A percentile compares a stretch with the other conserved stretches of the same genome.
phyloP scores from a whole-genome alignment of 805 yeast species.

The Candida tammaniensis region DNA sequence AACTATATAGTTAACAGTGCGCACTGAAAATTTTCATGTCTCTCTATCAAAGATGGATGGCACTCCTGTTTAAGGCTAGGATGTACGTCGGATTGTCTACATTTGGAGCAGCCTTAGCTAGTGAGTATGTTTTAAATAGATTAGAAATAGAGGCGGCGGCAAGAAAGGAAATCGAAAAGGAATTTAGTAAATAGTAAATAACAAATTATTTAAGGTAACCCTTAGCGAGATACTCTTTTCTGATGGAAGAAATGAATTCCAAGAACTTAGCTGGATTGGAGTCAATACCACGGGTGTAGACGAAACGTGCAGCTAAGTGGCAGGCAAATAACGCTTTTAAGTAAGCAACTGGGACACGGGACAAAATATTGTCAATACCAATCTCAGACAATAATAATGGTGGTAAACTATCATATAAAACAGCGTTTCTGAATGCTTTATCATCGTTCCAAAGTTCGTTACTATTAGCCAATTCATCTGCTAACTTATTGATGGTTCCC shows the following conservation, averaged over 20 bases:
- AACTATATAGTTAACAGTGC: too few relatives aligned
- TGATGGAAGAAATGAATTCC: conserved; percentile 61
- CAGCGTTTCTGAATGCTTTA: conserved; percentile 67
- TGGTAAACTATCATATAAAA: conserved; percentile 78
- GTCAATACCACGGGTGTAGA: conserved; percentile 75
- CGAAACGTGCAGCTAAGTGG: conserved; percentile 78
- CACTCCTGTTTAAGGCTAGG: conserved; percentile 38
- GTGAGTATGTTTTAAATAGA: conserved; percentile 36
- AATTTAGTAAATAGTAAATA: conserved; percentile 11
- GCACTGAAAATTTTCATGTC: conserved; percentile 15
- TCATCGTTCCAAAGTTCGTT: conserved; percentile 85
- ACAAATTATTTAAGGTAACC: conserved; percentile 26
- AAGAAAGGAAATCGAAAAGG: conserved; percentile 26
- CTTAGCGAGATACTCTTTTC: conserved; percentile 40
- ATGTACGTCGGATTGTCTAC: conserved; percentile 41
- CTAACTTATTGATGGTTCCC: conserved; percentile 76
- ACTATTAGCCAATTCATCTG: conserved; percentile 79
- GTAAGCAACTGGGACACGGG: conserved; percentile 83
- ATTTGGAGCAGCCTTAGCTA: conserved; percentile 35
- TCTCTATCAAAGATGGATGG: conserved; percentile 35
- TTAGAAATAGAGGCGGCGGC: conserved; percentile 36
- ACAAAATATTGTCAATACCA: conserved; percentile 65
- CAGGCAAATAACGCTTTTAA: conserved; percentile 87
- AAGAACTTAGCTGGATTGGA: conserved; percentile 78
- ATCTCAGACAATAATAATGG: conserved; percentile 59